These are phyloP conservation scores for Torrubiella hemipterigena DNA, from an alignment of 2,329 filamentous ascomycete genomes.

Conservation along the genomic window DNA sequence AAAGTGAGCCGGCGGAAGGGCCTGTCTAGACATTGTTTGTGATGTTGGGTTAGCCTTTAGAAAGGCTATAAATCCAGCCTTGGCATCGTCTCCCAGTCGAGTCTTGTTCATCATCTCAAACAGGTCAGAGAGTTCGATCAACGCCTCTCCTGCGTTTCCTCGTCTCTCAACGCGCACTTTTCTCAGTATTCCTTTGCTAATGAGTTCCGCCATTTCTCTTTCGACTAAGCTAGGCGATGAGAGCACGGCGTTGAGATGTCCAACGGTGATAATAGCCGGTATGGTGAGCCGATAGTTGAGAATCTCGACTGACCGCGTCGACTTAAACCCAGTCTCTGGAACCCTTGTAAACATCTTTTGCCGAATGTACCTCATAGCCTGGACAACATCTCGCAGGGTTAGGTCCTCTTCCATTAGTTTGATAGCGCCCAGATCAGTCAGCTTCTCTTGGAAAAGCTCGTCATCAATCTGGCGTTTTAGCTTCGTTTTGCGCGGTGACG, in stretches of 20 bases:
- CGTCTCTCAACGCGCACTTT: conserved; percentile 52
- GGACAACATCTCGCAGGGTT: conserved; percentile 47
- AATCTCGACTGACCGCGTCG: conserved; percentile 48
- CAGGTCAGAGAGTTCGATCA: conserved; percentile 48
- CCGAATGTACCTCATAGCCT: conserved; percentile 52
- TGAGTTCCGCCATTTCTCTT: conserved; percentile 52
- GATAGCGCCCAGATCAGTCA: conserved; percentile 49
- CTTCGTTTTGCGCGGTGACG: conserved; percentile 13
- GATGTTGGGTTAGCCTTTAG: conserved; percentile 38
- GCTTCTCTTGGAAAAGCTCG: conserved; percentile 26
- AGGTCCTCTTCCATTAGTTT: conserved; percentile 42
- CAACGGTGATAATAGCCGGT: conserved; percentile 52
- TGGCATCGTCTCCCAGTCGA: conserved; percentile 27
- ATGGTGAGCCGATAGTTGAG: conserved; percentile 47
- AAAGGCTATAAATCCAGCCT: conserved; percentile 36
- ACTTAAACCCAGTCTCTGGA: conserved; percentile 52
- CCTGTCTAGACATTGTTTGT: conserved; percentile 14
- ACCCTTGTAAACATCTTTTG: conserved; percentile 52
- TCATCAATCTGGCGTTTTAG: conserved; percentile 13
- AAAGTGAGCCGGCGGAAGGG: conserved; percentile 33
- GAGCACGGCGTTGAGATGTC: conserved; percentile 54
- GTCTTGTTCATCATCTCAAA: conserved; percentile 28
- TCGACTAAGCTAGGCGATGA: conserved; percentile 52
- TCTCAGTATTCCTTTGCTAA: conserved; percentile 42
- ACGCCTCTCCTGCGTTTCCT: conserved; percentile 49